These are phyloP conservation scores for Anthracocystis panici-leucophaei DNA, from an alignment of 1,284 basidiomycete genomes.

Conservation along the genomic window DNA sequence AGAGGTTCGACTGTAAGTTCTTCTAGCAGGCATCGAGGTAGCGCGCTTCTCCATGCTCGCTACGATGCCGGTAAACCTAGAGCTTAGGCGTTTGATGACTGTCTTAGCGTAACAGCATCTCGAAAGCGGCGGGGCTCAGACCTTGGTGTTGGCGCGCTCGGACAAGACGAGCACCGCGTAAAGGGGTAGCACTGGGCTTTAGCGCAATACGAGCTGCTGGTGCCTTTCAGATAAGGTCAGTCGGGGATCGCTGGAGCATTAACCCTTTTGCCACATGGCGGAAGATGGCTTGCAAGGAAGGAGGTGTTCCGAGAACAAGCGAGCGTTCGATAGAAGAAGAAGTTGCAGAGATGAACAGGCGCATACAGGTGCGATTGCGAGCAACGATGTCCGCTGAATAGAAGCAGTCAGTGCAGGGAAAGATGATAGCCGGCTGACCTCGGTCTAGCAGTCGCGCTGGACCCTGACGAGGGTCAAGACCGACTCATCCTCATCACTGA, in stretches of 20 bases:
- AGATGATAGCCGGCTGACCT: not conserved
- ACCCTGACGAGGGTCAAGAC: not conserved
- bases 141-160: not conserved
- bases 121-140: slow-evolving; percentile 1
- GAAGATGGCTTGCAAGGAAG: slow-evolving; percentile 22
- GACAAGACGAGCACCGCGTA: not conserved
- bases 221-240: not conserved
- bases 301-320: slow-evolving; percentile 35
- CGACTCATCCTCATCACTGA: not conserved
- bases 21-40: not conserved
- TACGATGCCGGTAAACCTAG: not conserved
- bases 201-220: not conserved
- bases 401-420: not conserved
- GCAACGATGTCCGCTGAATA: not conserved
- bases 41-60: not conserved
- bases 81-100: not conserved
- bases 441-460: not conserved
- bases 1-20: too few relatives aligned
- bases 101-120: not conserved
- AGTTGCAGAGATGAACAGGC: slow-evolving; percentile 18
- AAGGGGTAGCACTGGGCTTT: not conserved
- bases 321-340: slow-evolving; percentile 33
- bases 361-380: not conserved
- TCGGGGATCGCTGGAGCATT: not conserved
- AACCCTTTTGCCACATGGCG: slow-evolving; percentile 15